phyloP scores from a whole-genome alignment of 176 grass and related monocot genomes.

The Bolboschoenus planiculmis region DNA sequence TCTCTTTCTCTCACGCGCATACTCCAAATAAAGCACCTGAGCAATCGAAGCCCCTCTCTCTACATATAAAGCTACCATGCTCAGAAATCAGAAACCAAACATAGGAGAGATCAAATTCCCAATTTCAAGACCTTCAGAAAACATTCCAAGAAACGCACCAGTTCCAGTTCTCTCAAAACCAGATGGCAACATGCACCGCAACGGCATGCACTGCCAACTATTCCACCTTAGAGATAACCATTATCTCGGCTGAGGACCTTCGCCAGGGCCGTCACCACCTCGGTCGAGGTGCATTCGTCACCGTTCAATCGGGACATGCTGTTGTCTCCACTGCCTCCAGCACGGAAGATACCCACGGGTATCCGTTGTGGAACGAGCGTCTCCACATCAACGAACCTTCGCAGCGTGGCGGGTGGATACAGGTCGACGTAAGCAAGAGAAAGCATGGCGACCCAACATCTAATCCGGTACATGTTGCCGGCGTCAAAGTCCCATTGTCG shows the following conservation, averaged over 20 bases:
- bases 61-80: background rate
- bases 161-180: background rate
- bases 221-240: conserved; percentile 34
- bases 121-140: background rate
- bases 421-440: conserved; percentile 33
- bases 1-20: background rate
- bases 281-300: conserved; percentile 11
- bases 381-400: conserved; percentile 20
- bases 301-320: background rate
- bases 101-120: background rate
- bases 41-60: too few species aligned
- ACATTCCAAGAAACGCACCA: background rate
- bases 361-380: conserved; percentile 42
- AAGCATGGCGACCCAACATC: background rate
- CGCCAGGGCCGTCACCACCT: background rate
- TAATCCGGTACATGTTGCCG: conserved; percentile 20
- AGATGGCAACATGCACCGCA: background rate
- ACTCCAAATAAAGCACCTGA: background rate
- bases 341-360: conserved; percentile 29
- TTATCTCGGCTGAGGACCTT: conserved; percentile 39
- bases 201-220: background rate
- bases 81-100: background rate
- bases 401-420: background rate
- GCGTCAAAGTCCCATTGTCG: conserved; percentile 28
- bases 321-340: conserved; percentile 12